A percentile compares a stretch with the other conserved stretches of the same genome.
phyloP scores from a whole-genome alignment of 176 grass and related monocot species.

The Carex scoparia region DNA sequence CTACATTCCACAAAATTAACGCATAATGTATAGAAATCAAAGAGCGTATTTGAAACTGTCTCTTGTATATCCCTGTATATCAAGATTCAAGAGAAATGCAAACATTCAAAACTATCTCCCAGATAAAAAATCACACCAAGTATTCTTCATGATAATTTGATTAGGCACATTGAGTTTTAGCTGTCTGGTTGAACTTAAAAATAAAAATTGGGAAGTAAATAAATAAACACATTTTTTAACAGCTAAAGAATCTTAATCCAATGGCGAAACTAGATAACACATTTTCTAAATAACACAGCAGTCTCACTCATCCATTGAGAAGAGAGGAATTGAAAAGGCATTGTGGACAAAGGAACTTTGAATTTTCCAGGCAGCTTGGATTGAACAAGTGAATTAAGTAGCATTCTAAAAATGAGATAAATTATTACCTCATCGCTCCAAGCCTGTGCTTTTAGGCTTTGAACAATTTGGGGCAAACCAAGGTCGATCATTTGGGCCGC shows the following conservation, averaged over 20 bases:
- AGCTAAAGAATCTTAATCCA: neutral
- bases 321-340: neutral
- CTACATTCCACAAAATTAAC: conserved; percentile 31
- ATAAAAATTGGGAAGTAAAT: neutral
- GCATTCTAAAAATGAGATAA: conserved; percentile 4
- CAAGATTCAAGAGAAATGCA: neutral
- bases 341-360: neutral
- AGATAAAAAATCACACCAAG: neutral
- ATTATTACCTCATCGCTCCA: conserved; percentile 91
- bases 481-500: conserved; percentile 98
- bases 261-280: neutral
- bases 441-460: conserved; percentile 92
- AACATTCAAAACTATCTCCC: neutral
- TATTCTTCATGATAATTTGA: neutral
- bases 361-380: neutral
- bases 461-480: conserved; percentile 82
- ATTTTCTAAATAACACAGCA: neutral
- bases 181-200: neutral
- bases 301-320: neutral
- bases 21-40: neutral
- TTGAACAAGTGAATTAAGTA: neutral
- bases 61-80: neutral
- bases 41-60: neutral
- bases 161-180: neutral
- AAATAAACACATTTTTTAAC: neutral